A percentile compares a stretch with the other conserved stretches of the same genome.
Conservation (phyloP, 2,329 filamentous ascomycete species). For the Furcasterigmium sp. region DNA sequence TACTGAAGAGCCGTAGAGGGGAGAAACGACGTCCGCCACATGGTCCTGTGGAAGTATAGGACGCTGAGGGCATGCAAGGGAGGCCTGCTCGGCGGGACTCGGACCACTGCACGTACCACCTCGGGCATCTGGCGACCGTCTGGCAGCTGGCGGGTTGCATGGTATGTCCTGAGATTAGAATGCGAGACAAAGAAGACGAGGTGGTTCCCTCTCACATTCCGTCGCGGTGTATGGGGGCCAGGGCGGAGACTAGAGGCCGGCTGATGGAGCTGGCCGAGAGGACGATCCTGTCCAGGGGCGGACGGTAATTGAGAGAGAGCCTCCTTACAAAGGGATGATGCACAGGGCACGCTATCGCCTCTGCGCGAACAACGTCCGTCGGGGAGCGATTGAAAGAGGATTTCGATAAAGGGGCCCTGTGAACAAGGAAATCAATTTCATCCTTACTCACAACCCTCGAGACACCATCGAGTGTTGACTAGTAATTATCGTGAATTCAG, state of each 20-base stretch:
- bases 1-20: neutral
- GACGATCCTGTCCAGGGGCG: neutral
- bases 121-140: neutral
- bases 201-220: constrained; percentile 1
- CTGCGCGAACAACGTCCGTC: neutral
- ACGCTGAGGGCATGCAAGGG: constrained; percentile 2
- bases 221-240: neutral
- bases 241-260: neutral
- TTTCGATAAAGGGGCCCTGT: neutral
- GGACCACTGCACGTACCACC: neutral
- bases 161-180: constrained; percentile 2
- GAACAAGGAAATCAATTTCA: neutral
- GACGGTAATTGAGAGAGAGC: neutral
- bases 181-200: neutral
- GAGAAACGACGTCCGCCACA: constrained; percentile 1
- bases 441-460: neutral
- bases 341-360: neutral
- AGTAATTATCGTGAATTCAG: neutral
- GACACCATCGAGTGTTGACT: neutral
- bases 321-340: constrained; percentile 2
- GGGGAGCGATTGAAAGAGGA: neutral
- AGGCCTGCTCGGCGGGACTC: neutral
- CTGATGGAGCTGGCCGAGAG: neutral
- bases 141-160: neutral
- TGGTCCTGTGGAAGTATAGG: neutral